Evolutionary conservation across 345 rosid genomes (phyloP), one percentile per base, ranked within the genome.

Genomic region (Corchorus capsularis): DNA sequence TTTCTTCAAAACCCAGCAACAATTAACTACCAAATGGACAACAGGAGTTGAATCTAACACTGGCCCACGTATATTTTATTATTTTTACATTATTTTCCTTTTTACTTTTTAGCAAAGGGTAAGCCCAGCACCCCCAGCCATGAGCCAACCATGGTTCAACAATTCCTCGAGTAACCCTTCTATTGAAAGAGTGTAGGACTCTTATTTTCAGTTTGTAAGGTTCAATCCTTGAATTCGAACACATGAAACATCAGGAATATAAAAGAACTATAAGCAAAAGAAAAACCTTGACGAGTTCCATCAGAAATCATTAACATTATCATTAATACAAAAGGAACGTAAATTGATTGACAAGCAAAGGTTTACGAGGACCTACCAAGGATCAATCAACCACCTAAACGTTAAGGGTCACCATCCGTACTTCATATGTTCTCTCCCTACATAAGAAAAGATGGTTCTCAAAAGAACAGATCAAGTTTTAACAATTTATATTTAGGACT

Each of bases 1-100:
- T 61, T n/a, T n/a, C 65, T 61, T 61, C 43, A 34, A 61, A 62
- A 62, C 11, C 19, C 43, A 62, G 66, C 45, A 62, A 62, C 66
- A 15, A 62, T 34, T 10, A 34, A 35, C 27, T 27, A 27, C 63
- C 61, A 11, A 20, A n/a, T 56, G 3, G 5, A 14, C 2, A 20
- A 20, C 13, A 19, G 14, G 27, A n/a, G 8, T 55, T 15, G 19
- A 15, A 12, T 1, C 34, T 6, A 19, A 32, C 14, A n/a, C n/a
- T 50, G 27, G 45, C 32, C 72, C 72, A 32, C 19, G 14, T 47
- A 52, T 7, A 7, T 22, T n/a, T n/a, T n/a, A n/a, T n/a, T n/a
- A 41, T 41, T 7, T 8, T 45, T 45, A 9, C 47, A 45, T 7
- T 27, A 27, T 27, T 27, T 27, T 6, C 47, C 9, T n/a, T 55